phyloP scores from a whole-genome alignment of 208 protist genomes.

The Naegleria lovaniensis region DNA sequence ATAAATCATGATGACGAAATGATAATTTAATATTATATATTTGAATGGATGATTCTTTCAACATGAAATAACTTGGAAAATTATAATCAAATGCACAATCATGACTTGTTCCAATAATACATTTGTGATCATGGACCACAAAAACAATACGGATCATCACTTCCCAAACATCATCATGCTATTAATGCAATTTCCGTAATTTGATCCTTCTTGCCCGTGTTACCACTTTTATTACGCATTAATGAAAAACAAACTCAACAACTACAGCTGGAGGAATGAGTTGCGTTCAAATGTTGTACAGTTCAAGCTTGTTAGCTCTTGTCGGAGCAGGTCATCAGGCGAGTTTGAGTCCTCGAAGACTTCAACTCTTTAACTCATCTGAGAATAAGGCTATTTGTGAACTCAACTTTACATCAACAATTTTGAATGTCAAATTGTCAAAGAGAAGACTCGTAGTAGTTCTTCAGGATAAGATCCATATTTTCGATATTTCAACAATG shows the following conservation, averaged over 20 bases:
- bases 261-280: conserved; percentile 35
- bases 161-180: background rate
- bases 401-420: conserved; percentile 41
- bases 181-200: background rate
- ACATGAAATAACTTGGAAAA: no score
- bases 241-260: background rate
- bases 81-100: no score
- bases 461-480: conserved; percentile 43
- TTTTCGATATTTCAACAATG: conserved; percentile 48
- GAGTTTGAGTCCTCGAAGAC: conserved; percentile 29
- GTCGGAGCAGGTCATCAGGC: conserved; percentile 44
- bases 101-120: no score
- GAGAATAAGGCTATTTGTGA: conserved; percentile 44
- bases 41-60: no score
- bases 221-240: no score
- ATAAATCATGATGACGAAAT: no score
- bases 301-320: conserved; percentile 37
- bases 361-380: conserved; percentile 45
- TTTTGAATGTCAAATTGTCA: conserved; percentile 43
- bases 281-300: conserved; percentile 47
- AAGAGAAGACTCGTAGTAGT: conserved; percentile 45
- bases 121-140: background rate
- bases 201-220: no score
- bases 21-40: no score
- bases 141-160: background rate